Conservation (phyloP, 2,329 filamentous ascomycete species). For the Pyrenophora seminiperda region DNA sequence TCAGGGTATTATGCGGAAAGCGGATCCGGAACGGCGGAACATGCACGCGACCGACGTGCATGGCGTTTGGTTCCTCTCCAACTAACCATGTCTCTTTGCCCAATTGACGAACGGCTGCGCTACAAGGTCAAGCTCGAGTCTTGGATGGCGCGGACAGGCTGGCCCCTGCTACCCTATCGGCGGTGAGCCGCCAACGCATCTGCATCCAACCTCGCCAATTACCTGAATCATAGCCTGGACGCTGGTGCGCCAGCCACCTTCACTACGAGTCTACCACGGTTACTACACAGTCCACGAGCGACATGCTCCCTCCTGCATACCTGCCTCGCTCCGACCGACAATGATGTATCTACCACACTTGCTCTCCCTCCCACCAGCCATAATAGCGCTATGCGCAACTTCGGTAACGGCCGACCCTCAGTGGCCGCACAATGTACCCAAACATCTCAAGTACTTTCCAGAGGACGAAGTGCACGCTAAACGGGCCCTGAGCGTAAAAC, state of each 20-base stretch:
- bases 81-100: too few species aligned
- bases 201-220: conserved; percentile 47
- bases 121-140: too few species aligned
- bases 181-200: conserved; percentile 38
- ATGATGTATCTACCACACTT: conserved; percentile 36
- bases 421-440: conserved; percentile 56
- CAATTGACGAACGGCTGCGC: too few species aligned
- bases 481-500: conserved; percentile 49
- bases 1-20: too few species aligned
- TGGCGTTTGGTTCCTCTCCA: too few species aligned
- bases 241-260: conserved; percentile 40
- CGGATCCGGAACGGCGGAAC: too few species aligned
- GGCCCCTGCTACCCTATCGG: conserved; percentile 19
- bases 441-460: conserved; percentile 54
- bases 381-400: conserved; percentile 36
- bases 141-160: conserved; percentile 11
- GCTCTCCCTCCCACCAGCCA: conserved; percentile 38
- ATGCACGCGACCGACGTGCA: too few species aligned
- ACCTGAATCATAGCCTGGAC: conserved; percentile 22
- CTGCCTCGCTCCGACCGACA: not conserved
- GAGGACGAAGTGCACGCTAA: conserved; percentile 53
- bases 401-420: conserved; percentile 35
- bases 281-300: not conserved
- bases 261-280: conserved; percentile 8
- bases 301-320: conserved; percentile 23